Evolutionary conservation across 2,329 filamentous ascomycete genomes (phyloP).

Genomic region (Aspergillus uvarum): DNA sequence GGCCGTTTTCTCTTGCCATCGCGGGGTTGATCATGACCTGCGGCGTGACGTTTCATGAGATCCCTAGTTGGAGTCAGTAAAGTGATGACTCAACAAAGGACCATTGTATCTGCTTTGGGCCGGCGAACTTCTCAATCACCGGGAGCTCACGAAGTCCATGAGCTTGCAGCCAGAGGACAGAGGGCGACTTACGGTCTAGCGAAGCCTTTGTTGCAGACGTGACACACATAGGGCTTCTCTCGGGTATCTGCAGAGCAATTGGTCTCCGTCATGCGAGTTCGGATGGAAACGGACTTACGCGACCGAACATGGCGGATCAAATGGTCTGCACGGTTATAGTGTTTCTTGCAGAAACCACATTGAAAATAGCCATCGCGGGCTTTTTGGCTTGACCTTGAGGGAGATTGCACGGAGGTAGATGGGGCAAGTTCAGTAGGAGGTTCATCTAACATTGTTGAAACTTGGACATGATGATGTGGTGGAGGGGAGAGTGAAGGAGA

Average conservation of each 20-base stretch:
- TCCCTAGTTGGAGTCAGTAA: slow-evolving; percentile 32
- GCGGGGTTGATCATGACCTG: slow-evolving; percentile 36
- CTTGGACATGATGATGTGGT: not conserved
- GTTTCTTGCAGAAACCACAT: slow-evolving; percentile 54
- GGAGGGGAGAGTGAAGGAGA: not conserved
- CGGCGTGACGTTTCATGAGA: slow-evolving; percentile 52
- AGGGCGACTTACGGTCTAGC: slow-evolving; percentile 28
- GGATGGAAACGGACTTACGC: slow-evolving; percentile 28
- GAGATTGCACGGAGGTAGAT: slow-evolving; percentile 6
- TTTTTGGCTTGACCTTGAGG: slow-evolving; percentile 11
- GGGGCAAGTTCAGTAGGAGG: not conserved
- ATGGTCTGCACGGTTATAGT: slow-evolving; percentile 55
- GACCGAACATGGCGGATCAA: slow-evolving; percentile 55
- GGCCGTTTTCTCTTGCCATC: slow-evolving; percentile 32
- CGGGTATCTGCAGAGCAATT: slow-evolving; percentile 21
- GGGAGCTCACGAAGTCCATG: too few species aligned
- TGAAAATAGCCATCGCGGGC: slow-evolving; percentile 41
- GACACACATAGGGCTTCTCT: slow-evolving; percentile 35
- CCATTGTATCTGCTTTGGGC: too few species aligned
- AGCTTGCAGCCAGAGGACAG: not conserved
- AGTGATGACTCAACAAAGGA: not conserved
- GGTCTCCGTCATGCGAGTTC: not conserved
- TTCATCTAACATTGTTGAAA: slow-evolving; percentile 16
- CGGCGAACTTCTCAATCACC: too few species aligned
- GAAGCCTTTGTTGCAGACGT: slow-evolving; percentile 35